Conservation (phyloP, 2,329 filamentous ascomycete species). For the Pseudocercospora ulei region DNA sequence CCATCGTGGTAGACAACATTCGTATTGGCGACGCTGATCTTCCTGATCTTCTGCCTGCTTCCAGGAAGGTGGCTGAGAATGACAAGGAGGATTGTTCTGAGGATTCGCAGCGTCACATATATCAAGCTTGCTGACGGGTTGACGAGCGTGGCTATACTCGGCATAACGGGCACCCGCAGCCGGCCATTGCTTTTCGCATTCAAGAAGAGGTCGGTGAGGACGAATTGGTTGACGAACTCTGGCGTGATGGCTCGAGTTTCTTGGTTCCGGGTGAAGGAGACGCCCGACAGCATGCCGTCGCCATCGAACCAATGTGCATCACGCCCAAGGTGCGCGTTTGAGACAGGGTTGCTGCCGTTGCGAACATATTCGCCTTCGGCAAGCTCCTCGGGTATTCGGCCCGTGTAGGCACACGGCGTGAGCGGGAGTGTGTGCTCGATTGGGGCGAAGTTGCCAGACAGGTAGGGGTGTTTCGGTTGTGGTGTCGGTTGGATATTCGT, state of each 20-base stretch:
- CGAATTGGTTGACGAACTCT: slow-evolving; percentile 59
- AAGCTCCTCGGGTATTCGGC: slow-evolving; percentile 54
- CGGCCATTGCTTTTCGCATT: slow-evolving; percentile 43
- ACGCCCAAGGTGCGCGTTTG: slow-evolving; percentile 50
- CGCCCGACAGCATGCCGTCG: slow-evolving; percentile 63
- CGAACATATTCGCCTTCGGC: slow-evolving; percentile 61
- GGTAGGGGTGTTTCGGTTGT: slow-evolving; percentile 38
- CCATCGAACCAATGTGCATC: slow-evolving; percentile 67
- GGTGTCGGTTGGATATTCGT: slow-evolving; percentile 29
- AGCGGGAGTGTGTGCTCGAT: slow-evolving; percentile 48
- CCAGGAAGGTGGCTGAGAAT: slow-evolving; percentile 50
- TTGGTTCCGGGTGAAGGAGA: slow-evolving; percentile 47
- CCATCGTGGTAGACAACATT: slow-evolving; percentile 58
- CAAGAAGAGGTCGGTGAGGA: slow-evolving; percentile 57
- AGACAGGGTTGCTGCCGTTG: slow-evolving; percentile 60
- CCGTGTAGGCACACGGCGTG: slow-evolving; percentile 50
- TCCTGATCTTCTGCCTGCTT: slow-evolving; percentile 50
- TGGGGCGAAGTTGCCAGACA: slow-evolving; percentile 61
- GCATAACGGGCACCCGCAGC: slow-evolving; percentile 51
- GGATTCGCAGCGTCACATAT: slow-evolving; percentile 44
- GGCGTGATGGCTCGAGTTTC: slow-evolving; percentile 43
- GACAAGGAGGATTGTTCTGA: slow-evolving; percentile 51
- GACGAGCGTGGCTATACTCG: slow-evolving; percentile 58
- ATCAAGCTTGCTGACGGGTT: slow-evolving; percentile 49
- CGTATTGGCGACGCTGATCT: slow-evolving; percentile 63